These are phyloP conservation scores for Ensete glaucum DNA, from an alignment of 176 grass and related monocot species.

Conservation along the genomic window DNA sequence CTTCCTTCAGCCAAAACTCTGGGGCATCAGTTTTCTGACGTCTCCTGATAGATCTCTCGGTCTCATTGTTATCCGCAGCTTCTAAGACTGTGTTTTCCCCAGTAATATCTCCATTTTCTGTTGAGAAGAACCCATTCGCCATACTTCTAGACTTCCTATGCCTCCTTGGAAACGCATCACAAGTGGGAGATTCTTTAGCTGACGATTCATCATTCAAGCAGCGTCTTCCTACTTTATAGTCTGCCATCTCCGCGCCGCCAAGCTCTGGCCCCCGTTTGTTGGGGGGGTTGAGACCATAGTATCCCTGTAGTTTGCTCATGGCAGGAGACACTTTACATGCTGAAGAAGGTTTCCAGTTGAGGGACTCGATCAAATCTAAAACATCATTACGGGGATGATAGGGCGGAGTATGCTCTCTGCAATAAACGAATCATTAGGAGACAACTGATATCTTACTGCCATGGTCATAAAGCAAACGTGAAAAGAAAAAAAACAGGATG, in stretches of 20 bases:
- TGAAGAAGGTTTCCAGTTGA: slow-evolving; percentile 39
- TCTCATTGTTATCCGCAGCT: slow-evolving; percentile 34
- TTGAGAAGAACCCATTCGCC: slow-evolving; percentile 24
- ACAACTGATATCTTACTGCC: not conserved
- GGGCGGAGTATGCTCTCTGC: slow-evolving; percentile 48
- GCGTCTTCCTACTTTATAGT: slow-evolving; percentile 39
- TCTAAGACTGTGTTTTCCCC: not conserved
- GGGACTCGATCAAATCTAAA: slow-evolving; percentile 48
- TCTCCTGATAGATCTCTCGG: slow-evolving; percentile 31
- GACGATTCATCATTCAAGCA: slow-evolving; percentile 36
- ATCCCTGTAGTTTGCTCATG: slow-evolving; percentile 90
- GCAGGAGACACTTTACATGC: slow-evolving; percentile 54
- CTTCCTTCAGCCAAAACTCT: slow-evolving; percentile 33
- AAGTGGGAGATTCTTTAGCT: slow-evolving; percentile 32
- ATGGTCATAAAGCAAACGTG: not conserved
- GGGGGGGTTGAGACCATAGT: slow-evolving; percentile 67
- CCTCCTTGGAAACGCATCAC: slow-evolving; percentile 32
- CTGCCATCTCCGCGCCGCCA: slow-evolving; percentile 31
- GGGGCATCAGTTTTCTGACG: slow-evolving; percentile 50
- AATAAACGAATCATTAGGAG: not conserved
- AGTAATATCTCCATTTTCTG: slow-evolving; percentile 30
- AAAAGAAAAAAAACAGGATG: too few relatives aligned
- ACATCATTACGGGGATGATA: slow-evolving; percentile 48
- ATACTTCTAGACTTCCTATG: slow-evolving; percentile 54
- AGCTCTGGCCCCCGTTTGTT: slow-evolving; percentile 29